A percentile compares a stretch with the other conserved stretches of the same genome.
phyloP scores from a whole-genome alignment of 345 rosid genomes.

The Acer negundo region DNA sequence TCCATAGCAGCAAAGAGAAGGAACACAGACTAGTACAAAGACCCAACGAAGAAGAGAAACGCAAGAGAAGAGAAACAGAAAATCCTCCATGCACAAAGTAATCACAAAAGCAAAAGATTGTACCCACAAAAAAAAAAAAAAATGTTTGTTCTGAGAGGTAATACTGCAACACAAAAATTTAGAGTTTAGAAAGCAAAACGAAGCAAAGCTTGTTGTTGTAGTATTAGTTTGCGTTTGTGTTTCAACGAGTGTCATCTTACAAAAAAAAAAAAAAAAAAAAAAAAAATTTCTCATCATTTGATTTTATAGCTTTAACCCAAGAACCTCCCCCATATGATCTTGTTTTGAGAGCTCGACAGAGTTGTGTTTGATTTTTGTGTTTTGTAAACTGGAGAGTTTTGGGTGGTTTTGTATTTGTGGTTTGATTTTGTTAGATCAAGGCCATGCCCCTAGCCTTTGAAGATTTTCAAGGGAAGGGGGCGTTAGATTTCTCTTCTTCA shows the following conservation, averaged over 20 bases:
- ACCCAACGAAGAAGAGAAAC: conserved; percentile 16
- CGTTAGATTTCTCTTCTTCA: conserved; percentile 50
- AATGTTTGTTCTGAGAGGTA: conserved; percentile 13
- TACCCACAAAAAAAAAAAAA: not conserved
- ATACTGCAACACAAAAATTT: not conserved
- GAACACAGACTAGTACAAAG: conserved; percentile 28
- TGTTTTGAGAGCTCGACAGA: not conserved
- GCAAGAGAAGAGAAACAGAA: not conserved
- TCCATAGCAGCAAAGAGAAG: conserved; percentile 48
- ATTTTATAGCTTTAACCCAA: conserved; percentile 17
- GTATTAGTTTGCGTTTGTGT: conserved; percentile 10
- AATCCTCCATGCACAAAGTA: conserved; percentile 7
- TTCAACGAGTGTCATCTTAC: not conserved
- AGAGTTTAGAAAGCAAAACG: conserved; percentile 8
- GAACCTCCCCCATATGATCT: not conserved
- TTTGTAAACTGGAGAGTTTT: conserved; percentile 33
- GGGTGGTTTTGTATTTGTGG: conserved; percentile 16
- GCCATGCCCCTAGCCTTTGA: conserved; percentile 84
- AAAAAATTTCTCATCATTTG: conserved; percentile 22
- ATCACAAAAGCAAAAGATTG: conserved; percentile 17
- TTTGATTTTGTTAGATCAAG: conserved; percentile 44
- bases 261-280: not conserved
- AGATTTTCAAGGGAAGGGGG: conserved; percentile 81
- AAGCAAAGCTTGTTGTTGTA: conserved; percentile 1
- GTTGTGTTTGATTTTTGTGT: not conserved